phyloP scores from a whole-genome alignment of 345 rosid genomes.

The Combretum micranthum region DNA sequence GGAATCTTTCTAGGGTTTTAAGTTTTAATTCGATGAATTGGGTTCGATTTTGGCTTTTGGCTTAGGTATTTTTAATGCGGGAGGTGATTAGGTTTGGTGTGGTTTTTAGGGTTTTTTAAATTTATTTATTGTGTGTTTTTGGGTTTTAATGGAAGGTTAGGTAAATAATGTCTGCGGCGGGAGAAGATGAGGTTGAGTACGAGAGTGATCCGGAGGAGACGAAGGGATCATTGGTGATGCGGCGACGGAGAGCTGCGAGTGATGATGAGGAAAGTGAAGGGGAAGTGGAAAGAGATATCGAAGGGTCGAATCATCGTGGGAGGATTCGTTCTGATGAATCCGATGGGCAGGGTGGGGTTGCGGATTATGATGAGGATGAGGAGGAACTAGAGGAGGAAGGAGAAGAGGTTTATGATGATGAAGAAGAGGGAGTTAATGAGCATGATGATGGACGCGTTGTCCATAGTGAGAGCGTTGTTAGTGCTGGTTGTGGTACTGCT shows the following conservation, averaged over 20 bases:
- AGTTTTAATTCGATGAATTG: too few species aligned
- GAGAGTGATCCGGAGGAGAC: slow-evolving; percentile 93
- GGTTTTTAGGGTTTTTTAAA: too few species aligned
- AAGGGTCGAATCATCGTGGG: slow-evolving; percentile 27
- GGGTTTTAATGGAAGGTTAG: background rate
- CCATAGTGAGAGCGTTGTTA: slow-evolving; percentile 20
- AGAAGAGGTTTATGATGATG: slow-evolving; percentile 29
- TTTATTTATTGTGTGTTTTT: too few species aligned
- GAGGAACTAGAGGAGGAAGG: slow-evolving; percentile 32
- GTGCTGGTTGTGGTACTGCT: slow-evolving; percentile 7
- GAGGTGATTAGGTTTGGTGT: too few species aligned
- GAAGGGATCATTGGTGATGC: slow-evolving; percentile 52
- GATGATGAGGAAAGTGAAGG: slow-evolving; percentile 72
- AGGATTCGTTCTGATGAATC: slow-evolving; percentile 58
- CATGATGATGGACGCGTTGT: slow-evolving; percentile 18
- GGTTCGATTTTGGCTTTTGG: too few species aligned
- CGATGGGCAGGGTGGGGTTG: slow-evolving; percentile 59
- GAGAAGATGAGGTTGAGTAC: slow-evolving; percentile 52
- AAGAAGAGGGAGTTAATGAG: slow-evolving; percentile 19
- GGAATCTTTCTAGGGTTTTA: too few species aligned
- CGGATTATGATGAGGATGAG: slow-evolving; percentile 43
- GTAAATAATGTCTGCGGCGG: slow-evolving; percentile 38
- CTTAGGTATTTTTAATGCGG: too few species aligned
- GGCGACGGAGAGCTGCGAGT: slow-evolving; percentile 79
- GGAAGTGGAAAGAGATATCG: slow-evolving; percentile 20